Percentiles rank a stretch among this genome's conserved stretches.
These are phyloP conservation scores for Opeltia flavorubescens DNA, from an alignment of 495 filamentous ascomycete genomes.

Conservation along the genomic window DNA sequence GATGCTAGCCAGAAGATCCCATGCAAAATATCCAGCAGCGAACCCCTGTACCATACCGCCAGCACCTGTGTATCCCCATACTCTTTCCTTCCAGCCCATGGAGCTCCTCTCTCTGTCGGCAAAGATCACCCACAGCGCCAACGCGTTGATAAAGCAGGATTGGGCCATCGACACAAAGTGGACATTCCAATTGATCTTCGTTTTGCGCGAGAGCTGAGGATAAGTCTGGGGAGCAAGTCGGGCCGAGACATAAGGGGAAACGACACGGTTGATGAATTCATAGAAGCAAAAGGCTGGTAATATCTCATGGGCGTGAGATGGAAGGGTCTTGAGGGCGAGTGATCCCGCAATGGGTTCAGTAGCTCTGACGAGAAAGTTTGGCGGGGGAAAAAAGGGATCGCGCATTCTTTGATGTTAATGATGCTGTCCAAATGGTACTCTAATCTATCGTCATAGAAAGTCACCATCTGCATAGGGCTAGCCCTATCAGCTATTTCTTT, in stretches of 20 bases:
- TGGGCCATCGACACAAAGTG: constrained; percentile 91
- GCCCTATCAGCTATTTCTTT: too few relatives aligned
- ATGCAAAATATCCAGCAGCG: constrained; percentile 89
- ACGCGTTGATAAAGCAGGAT: constrained; percentile 57
- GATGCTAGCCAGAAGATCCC: constrained; percentile 68
- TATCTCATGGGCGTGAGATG: constrained; percentile 82
- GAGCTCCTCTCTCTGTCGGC: constrained; percentile 57
- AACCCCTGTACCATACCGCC: constrained; percentile 73
- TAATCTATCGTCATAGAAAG: too few relatives aligned
- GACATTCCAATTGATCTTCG: constrained; percentile 85
- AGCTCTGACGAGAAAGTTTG: constrained; percentile 27
- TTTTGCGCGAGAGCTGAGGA: constrained; percentile 46
- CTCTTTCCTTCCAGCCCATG: constrained; percentile 57
- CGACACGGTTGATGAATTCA: constrained; percentile 52
- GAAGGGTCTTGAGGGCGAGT: constrained; percentile 53
- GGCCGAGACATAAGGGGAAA: constrained; percentile 62
- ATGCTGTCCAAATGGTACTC: too few relatives aligned
- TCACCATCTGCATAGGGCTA: too few relatives aligned
- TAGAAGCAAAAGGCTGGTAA: constrained; percentile 61
- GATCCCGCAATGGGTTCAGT: constrained; percentile 32
- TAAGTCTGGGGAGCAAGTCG: constrained; percentile 59
- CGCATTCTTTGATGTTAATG: constrained; percentile 32
- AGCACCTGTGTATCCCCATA: constrained; percentile 87
- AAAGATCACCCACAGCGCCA: constrained; percentile 75
- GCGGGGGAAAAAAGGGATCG: constrained; percentile 58